Base-by-base conservation (phyloP, 768 basidiomycete species). In the Tricholoma terreum region DNA sequence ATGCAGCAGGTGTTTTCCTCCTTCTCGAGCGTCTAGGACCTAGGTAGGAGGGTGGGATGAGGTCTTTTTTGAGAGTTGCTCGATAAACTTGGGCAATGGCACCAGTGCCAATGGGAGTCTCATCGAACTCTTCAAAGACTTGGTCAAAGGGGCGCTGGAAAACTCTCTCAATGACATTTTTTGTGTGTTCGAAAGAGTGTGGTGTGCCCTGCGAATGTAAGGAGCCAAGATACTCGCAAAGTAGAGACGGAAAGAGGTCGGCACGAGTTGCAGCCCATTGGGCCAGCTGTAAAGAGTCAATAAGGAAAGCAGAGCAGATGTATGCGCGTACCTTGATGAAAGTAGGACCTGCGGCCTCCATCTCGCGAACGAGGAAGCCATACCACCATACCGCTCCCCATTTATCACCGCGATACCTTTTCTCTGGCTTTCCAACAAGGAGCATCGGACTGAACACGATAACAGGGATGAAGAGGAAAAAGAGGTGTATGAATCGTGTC, bases 361-460 rank as follows among this genome's bases (percentile, higher is more conserved):
- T 98, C 70, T 87, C 88, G 43, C 73, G 75, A 6, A 94, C 92
- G 14, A 99, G 76, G 52, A 92, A 81, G n/a, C 80, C 83, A 68
- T 98, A 98, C 97, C 97, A 99, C 96, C 94, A 97, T 3, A 94
- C 80, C 1, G 93, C 94, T 35, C 94, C 94, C 92, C 92, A 94
- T 64, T 84, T 81, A 61, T 95, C 93, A 14, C 90, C 89, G 11
- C 80, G 81, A 45, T 84, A 75, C 49, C 74, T 72, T 43, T 75
- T 75, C 54, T 83, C 78, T 17, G 80, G 81, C 33, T 71, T 76
- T 17, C 86, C 90, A 8, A 87, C 74, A 22, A 95, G 76, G 17
- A 98, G 76, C 85, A 98, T 90, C 0, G 96, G 95, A 50, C 85
- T 81, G 2, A 85, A 78, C 48, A 95, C 45, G 52, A 99, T 82